These are phyloP conservation scores for Blastocystis sp. DNA, from an alignment of 352 stramenopile genomes.

Conservation along the genomic window DNA sequence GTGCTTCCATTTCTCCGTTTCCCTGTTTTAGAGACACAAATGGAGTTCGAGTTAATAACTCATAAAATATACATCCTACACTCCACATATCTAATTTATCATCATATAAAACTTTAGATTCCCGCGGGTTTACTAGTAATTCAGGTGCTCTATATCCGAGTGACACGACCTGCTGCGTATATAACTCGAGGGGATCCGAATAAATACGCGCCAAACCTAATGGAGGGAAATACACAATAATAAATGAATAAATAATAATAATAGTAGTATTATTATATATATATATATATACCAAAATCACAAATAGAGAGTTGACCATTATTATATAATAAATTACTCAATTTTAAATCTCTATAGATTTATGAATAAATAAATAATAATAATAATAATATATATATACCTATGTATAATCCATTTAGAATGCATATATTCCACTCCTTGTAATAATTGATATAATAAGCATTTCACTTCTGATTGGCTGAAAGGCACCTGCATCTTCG, in stretches of 20 bases:
- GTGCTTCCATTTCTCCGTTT: constrained; percentile 14
- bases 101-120: constrained; percentile 51
- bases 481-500: constrained; percentile 4
- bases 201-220: constrained; percentile 36
- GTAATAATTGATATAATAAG: constrained; percentile 54
- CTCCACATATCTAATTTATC: constrained; percentile 67
- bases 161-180: constrained; percentile 79
- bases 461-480: constrained; percentile 60
- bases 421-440: constrained; percentile 52
- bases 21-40: constrained; percentile 16
- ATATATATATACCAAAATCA: constrained; percentile 63
- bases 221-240: no score
- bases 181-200: constrained; percentile 50
- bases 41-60: constrained; percentile 24
- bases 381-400: constrained; percentile 55
- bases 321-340: constrained; percentile 62
- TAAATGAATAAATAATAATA: no score
- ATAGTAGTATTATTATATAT: no score
- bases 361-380: neutral
- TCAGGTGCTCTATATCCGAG: constrained; percentile 78
- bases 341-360: constrained; percentile 54
- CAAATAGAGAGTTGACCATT: constrained; percentile 57
- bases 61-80: constrained; percentile 45
- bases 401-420: no score
- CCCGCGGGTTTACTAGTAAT: constrained; percentile 54